A percentile compares a stretch with the other conserved stretches of the same genome.
These are phyloP conservation scores for Quercus lobata DNA, from an alignment of 331 rosid species.

Conservation along the genomic window DNA sequence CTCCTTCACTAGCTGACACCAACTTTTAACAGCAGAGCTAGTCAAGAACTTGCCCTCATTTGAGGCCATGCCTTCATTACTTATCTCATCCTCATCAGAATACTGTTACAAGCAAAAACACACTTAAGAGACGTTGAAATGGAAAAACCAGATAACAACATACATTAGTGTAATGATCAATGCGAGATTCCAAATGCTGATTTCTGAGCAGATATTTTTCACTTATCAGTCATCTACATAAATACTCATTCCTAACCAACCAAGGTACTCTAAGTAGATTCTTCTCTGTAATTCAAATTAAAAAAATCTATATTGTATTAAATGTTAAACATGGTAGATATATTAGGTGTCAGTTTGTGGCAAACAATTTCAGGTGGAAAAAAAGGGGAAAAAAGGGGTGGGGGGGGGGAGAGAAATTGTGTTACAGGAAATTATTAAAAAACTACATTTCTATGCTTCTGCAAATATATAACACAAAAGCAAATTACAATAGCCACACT, in stretches of 20 bases:
- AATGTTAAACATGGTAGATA: background rate
- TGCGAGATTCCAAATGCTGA: background rate
- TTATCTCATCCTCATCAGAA: constrained; percentile 59
- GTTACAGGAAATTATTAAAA: too few relatives aligned
- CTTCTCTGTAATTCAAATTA: background rate
- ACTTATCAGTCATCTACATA: background rate
- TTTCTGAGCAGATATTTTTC: background rate
- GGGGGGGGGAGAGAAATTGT: too few relatives aligned
- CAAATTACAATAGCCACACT: background rate
- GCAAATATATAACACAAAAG: background rate
- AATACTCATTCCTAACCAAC: background rate
- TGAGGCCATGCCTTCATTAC: constrained; percentile 23
- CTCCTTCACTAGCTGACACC: constrained; percentile 54
- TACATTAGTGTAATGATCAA: background rate
- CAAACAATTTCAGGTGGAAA: too few relatives aligned
- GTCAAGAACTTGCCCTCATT: constrained; percentile 38
- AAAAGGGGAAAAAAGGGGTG: too few relatives aligned
- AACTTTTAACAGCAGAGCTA: constrained; percentile 47
- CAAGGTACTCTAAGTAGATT: background rate
- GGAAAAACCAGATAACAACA: background rate
- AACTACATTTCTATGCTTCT: background rate
- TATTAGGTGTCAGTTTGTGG: too few relatives aligned
- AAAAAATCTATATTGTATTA: background rate
- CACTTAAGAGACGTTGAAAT: background rate
- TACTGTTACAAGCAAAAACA: constrained; percentile 33